A percentile compares a stretch with the other conserved stretches of the same genome.
Conservation (phyloP, 345 rosid species). For the Xanthoceras sorbifolium region DNA sequence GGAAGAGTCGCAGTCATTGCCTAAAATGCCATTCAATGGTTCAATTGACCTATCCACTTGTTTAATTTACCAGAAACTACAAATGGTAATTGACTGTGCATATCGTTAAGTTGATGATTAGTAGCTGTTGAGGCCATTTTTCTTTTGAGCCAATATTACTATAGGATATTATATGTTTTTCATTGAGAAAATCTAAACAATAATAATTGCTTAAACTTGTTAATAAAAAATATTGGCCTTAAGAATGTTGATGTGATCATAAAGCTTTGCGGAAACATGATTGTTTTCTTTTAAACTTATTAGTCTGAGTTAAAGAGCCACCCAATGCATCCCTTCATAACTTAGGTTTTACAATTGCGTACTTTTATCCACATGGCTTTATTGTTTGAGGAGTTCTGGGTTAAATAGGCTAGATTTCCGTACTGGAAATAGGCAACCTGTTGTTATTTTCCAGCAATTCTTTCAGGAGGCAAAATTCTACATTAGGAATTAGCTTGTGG, state of each 20-base stretch:
- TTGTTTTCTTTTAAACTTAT: background rate
- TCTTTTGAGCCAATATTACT: background rate
- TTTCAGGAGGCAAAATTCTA: background rate
- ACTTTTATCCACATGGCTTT: background rate
- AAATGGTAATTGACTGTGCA: slow-evolving; percentile 59
- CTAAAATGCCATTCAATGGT: slow-evolving; percentile 63
- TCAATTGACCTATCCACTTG: slow-evolving; percentile 83
- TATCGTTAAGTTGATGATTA: background rate
- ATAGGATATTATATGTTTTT: background rate
- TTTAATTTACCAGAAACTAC: slow-evolving; percentile 91
- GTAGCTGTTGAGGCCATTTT: background rate
- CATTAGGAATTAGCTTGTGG: background rate
- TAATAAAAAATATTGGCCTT: background rate
- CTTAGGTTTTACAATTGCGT: slow-evolving; percentile 1
- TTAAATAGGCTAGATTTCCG: background rate
- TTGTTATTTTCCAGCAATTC: background rate
- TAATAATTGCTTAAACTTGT: background rate
- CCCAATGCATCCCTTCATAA: background rate
- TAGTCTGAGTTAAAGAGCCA: too few relatives aligned
- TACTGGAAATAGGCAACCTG: background rate
- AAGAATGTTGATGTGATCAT: background rate
- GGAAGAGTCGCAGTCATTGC: slow-evolving; percentile 93
- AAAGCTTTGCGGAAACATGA: background rate
- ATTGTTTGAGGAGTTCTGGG: background rate
- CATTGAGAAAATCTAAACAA: background rate